phyloP scores from a whole-genome alignment of 805 yeast genomes.

The Candida oleophila region DNA sequence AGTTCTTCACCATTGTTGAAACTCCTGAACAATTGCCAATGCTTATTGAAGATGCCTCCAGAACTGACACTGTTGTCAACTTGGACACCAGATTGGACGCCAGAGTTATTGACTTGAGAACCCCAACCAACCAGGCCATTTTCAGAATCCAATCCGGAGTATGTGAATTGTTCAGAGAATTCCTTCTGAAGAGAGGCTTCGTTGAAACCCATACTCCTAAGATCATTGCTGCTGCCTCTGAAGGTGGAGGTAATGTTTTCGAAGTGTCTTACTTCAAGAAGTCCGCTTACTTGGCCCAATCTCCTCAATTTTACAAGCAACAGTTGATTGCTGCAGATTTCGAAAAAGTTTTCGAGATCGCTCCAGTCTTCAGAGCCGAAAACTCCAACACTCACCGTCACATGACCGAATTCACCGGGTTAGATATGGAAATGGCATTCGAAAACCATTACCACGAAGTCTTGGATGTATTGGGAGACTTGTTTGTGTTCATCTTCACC shows the following conservation, averaged over 20 bases:
- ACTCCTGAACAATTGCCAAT: constrained; percentile 93
- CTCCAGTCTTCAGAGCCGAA: constrained; percentile 98
- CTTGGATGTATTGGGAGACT: constrained; percentile 55
- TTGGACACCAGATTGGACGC: constrained; percentile 94
- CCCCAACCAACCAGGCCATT: constrained; percentile 95
- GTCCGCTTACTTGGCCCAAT: constrained; percentile 92
- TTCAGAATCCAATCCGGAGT: constrained; percentile 93
- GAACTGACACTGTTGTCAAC: constrained; percentile 92
- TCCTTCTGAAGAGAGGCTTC: constrained; percentile 63
- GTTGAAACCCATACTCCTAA: constrained; percentile 96
- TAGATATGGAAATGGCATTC: constrained; percentile 96
- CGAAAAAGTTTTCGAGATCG: constrained; percentile 93
- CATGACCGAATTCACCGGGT: constrained; percentile 97
- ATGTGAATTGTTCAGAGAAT: constrained; percentile 85
- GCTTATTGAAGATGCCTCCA: constrained; percentile 92
- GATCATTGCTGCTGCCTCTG: constrained; percentile 91
- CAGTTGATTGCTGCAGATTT: constrained; percentile 98
- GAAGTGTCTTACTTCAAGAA: constrained; percentile 91
- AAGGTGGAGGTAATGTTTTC: constrained; percentile 97
- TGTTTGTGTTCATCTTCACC: constrained; percentile 85
- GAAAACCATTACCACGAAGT: constrained; percentile 98
- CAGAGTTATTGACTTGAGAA: constrained; percentile 94
- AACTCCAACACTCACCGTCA: constrained; percentile 99
- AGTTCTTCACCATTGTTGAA: constrained; percentile 75
- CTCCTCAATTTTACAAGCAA: constrained; percentile 97